These are phyloP conservation scores for Lepidium didymum DNA, from an alignment of 345 rosid species.

Conservation along the genomic window DNA sequence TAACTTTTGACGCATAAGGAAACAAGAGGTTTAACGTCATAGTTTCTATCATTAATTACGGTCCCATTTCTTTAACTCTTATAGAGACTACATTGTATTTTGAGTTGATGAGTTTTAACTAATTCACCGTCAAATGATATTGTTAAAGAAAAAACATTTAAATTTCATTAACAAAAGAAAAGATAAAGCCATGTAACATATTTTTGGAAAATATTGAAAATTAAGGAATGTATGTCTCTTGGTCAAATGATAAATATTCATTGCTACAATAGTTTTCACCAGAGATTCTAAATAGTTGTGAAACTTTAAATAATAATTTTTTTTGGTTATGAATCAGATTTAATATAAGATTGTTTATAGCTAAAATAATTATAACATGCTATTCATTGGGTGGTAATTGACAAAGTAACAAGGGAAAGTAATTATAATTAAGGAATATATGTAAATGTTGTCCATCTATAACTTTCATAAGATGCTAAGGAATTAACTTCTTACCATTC, in stretches of 20 bases:
- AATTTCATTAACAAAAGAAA: too few species aligned
- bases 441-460: neutral
- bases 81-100: neutral
- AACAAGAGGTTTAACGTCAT: neutral
- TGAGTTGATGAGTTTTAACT: neutral
- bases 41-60: neutral
- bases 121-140: neutral
- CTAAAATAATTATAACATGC: too few species aligned
- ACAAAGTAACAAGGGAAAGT: neutral
- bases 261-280: too few species aligned
- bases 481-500: neutral
- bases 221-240: neutral
- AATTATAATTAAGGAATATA: neutral
- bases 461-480: neutral
- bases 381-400: too few species aligned
- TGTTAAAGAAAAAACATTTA: neutral
- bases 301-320: too few species aligned
- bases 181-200: too few species aligned
- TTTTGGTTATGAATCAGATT: too few species aligned
- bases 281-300: too few species aligned
- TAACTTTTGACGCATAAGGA: neutral
- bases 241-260: too few species aligned
- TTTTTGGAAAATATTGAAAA: neutral
- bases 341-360: neutral
- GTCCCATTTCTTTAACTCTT: neutral